Base-by-base conservation (phyloP, 371 early-diverging fungal species). In the Mucor indicus region DNA sequence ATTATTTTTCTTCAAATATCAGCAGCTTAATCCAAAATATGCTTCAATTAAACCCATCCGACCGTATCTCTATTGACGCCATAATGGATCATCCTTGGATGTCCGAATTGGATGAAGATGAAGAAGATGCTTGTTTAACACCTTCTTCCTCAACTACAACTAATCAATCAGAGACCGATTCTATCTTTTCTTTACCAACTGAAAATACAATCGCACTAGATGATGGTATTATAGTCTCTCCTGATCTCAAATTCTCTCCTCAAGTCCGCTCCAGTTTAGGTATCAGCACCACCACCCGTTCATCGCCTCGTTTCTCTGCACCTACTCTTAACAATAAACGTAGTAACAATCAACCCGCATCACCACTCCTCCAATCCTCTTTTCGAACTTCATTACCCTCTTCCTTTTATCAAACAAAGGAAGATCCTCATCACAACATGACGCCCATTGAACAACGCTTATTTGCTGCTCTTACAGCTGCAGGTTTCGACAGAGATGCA, bases 61-160 rank as follows among this genome's bases (percentile, higher is more conserved):
- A 87, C 5, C 80, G 93, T 30, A 53, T 85, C 3, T 64, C 83
- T 1, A 75, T 90, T 15, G 69, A 75, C 22, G 77, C 81, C 12
- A 87, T 91, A 21, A 50, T 84, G 10, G 54, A 67, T 16, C 92
- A 93, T 65, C 66, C 84, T 1, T 93, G 91, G 91, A 41, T 44
- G 22, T 38, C 22, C 4, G 42, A 50, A n/a, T 50, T 38, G 13
- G 69, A 45, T 38, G 68, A 38, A 44, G 55, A 55, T 3, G 35
- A 33, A 3, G 44, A 33, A 12, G 22, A 44, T 16, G 4, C 38
- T 9, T 52, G 45, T 19, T 44, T 55, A 31, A 48, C 59, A 16
- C 53, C 59, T 11, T 63, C 64, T 2, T 45, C 67, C 13, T 62
- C 64, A 7, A 62, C 69, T 13, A 52, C 52, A 12, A 55, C 67